These are phyloP conservation scores for Xylaria sp. DNA, from an alignment of 2,329 filamentous ascomycete species.

Conservation along the genomic window DNA sequence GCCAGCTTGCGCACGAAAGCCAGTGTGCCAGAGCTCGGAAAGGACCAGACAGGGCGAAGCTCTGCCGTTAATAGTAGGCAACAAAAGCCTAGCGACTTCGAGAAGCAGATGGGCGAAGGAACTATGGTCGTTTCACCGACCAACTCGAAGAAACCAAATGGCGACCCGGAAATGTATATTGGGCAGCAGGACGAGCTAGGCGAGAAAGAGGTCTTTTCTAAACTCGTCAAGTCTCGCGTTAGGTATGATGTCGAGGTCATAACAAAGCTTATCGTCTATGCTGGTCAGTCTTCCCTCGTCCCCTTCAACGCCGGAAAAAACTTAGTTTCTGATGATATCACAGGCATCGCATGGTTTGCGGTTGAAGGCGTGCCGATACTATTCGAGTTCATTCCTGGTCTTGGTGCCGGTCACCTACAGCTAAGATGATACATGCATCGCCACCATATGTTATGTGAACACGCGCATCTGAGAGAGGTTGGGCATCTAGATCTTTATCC, in stretches of 20 bases:
- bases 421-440: slow-evolving; percentile 34
- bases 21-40: slow-evolving; percentile 56
- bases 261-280: slow-evolving; percentile 94
- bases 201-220: slow-evolving; percentile 84
- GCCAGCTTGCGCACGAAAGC: slow-evolving; percentile 56
- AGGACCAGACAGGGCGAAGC: slow-evolving; percentile 44
- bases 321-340: slow-evolving; percentile 15
- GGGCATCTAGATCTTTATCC: slow-evolving; percentile 27
- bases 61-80: slow-evolving; percentile 41
- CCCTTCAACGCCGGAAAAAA: neutral
- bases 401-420: slow-evolving; percentile 49
- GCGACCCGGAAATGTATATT: slow-evolving; percentile 52
- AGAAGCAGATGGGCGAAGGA: slow-evolving; percentile 78
- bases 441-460: slow-evolving; percentile 27
- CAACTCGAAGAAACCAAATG: slow-evolving; percentile 48
- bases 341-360: slow-evolving; percentile 49
- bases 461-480: slow-evolving; percentile 23
- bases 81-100: slow-evolving; percentile 65
- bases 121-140: slow-evolving; percentile 54
- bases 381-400: slow-evolving; percentile 53
- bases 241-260: slow-evolving; percentile 99
- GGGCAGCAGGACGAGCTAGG: slow-evolving; percentile 64
- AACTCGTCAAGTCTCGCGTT: slow-evolving; percentile 85
- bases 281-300: slow-evolving; percentile 66
- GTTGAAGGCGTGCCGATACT: slow-evolving; percentile 57